Base-by-base conservation (phyloP, 1,284 basidiomycete genomes). In the Phlebopus sp. region DNA sequence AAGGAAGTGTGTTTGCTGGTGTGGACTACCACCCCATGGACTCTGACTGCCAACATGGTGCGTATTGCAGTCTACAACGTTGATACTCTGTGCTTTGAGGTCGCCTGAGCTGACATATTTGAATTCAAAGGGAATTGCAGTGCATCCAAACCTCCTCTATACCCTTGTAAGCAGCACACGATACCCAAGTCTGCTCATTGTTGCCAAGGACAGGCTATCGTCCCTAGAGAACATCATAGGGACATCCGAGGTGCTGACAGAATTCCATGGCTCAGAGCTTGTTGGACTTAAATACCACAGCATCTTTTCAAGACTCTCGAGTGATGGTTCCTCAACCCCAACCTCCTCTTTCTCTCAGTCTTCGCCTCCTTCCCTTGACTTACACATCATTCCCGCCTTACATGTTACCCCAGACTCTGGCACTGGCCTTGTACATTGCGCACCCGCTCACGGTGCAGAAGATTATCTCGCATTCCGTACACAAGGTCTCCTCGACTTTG, bases 21-120 rank as follows among this genome's bases (percentile, higher is more conserved):
- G n/a, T 99, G 97, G 97, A 99, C 96, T 1, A 99, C 97, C 0
- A 99, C 96, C 0, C 92, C 97, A 0, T 99, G 96, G 96, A 97
- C 92, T 6, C 71, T 99, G 39, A 92, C 92, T 1, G 92, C 92
- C 1, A 99, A 99, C 62, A 93, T 96, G 87, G 92, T 92, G 57
- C 37, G 77, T 42, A 25, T 19, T 37, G 21, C 21, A 23, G 21
- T 2, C 15, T 11, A 17, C 0, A 23, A 10, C 21, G 21, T 23
- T 23, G 21, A 35, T 54, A 5, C 7, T n/a, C 13, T 18, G 10
- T 36, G 9, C 23, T 43, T 46, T 11, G 18, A 39, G 19, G 4
- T 54, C 11, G 49, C 15, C 34, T 29, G 31, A 14, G 27, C 21
- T 43, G 5, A 15, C 21, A 23, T 23, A 6, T 23, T 6, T 17